Evolutionary conservation across 805 yeast species (phyloP).

Genomic region (Barnettozyma wickerhamii): DNA sequence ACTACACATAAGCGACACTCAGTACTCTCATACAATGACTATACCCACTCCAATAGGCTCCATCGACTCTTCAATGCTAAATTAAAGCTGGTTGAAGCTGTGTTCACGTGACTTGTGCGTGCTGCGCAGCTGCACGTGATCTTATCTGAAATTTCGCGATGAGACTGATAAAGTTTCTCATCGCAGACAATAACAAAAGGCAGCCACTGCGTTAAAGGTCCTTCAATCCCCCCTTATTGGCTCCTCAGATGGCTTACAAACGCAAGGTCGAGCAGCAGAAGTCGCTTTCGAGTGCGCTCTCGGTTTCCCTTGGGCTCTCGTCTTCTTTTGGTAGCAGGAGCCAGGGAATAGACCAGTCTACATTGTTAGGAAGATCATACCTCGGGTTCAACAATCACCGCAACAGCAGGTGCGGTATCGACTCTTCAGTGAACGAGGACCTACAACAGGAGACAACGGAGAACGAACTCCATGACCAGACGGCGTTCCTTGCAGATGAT

Average conservation of each 20-base stretch:
- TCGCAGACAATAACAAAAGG: no score
- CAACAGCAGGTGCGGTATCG: background rate
- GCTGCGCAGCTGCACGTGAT: no score
- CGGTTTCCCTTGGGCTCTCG: conserved; percentile 24
- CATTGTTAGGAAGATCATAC: conserved; percentile 23
- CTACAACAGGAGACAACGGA: conserved; percentile 21
- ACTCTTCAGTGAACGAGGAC: background rate
- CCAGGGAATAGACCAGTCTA: conserved; percentile 9
- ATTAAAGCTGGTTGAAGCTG: no score
- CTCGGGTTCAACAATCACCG: conserved; percentile 22
- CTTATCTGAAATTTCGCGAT: no score
- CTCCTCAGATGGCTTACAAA: conserved; percentile 6
- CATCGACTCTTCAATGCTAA: no score
- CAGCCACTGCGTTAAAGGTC: no score
- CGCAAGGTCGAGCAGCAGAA: conserved; percentile 10
- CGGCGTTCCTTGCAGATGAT: conserved; percentile 54
- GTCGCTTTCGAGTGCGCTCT: conserved; percentile 24
- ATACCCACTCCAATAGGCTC: no score
- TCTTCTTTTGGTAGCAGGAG: conserved; percentile 18
- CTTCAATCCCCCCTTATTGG: background rate
- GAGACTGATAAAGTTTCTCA: no score
- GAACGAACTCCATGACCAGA: conserved; percentile 48
- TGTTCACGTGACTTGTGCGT: no score
- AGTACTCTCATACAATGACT: no score
- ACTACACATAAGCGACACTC: no score